Base-by-base conservation (phyloP, 2,329 filamentous ascomycete genomes). In the Colletotrichum simmondsii region DNA sequence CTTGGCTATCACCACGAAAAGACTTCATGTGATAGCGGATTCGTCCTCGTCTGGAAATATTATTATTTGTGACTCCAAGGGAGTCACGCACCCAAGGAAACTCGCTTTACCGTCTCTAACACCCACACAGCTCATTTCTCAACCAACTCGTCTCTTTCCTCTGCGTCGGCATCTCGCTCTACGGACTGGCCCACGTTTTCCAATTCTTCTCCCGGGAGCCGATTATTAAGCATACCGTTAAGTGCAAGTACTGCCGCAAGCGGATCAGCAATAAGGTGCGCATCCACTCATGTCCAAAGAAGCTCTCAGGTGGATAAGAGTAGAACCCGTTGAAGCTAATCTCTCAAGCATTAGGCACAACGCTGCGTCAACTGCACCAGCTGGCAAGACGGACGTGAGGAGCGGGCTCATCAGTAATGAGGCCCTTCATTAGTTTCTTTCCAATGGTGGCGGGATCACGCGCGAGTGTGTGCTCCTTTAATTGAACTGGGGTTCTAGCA, bases 201-300 rank as follows among this genome's bases (percentile, higher is more conserved):
- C 90, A 91, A 76, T 86, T 85, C 74, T 78, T 90, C 12, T 90
- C 88, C 14, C 85, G 87, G 12, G 92, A 94, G 65, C 89, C 90
- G 16, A 92, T 94, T 75, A 92, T 94, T 79, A 94, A 94, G 83
- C 90, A 89, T 75, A 90, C 88, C 30, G 86, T 91, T 65, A 92
- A 91, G 81, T 95, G 92, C 83, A 88, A 85, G 77, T 94, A 92
- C 77, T 93, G 92, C 78, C 85, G 87, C 72, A 91, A 91, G 80
- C 84, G 83, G 28, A 90, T 93, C 70, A 92, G 88, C 76, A 87
- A 89, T 64, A 91, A 91, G 87, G n/a, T n/a, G n/a, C n/a, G n/a
- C n/a, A n/a, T n/a, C n/a, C n/a, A n/a, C n/a, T n/a, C n/a, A n/a
- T n/a, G n/a, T n/a, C n/a, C n/a, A n/a, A n/a, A n/a, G n/a, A n/a